phyloP scores from a whole-genome alignment of 2,329 filamentous ascomycete genomes.

The Alternaria sp. region DNA sequence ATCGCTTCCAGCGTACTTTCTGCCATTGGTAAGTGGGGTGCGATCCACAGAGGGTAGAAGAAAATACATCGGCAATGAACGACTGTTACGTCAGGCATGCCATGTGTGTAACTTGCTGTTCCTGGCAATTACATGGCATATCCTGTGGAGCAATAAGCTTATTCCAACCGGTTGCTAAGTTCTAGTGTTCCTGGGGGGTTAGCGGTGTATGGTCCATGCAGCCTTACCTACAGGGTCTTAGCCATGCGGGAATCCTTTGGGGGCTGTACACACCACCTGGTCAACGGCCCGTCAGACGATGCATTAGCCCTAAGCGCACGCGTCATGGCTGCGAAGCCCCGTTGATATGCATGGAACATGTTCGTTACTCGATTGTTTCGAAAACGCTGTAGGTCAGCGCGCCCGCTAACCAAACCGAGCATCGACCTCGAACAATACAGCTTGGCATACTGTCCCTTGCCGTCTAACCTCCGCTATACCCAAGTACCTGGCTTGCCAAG shows the following conservation, averaged over 20 bases:
- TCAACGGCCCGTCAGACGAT: constrained; percentile 27
- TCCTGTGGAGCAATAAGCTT: constrained; percentile 41
- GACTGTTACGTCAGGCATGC: constrained; percentile 1
- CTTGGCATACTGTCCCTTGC: constrained; percentile 14
- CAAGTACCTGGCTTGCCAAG: constrained; percentile 17
- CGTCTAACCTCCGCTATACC: constrained; percentile 14
- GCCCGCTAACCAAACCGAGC: constrained; percentile 23
- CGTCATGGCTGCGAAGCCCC: constrained; percentile 33
- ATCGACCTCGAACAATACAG: constrained; percentile 12
- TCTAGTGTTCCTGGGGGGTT: constrained; percentile 25
- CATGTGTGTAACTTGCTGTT: constrained; percentile 1
- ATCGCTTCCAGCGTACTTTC: constrained; percentile 1
- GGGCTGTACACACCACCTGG: constrained; percentile 27
- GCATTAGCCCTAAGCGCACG: constrained; percentile 27
- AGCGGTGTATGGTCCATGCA: constrained; percentile 40
- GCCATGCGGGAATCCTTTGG: constrained; percentile 22
- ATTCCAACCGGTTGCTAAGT: constrained; percentile 24
- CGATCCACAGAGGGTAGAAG: neutral
- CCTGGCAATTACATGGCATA: constrained; percentile 1
- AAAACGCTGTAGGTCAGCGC: constrained; percentile 23
- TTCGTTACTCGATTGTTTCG: constrained; percentile 20
- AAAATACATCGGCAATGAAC: neutral
- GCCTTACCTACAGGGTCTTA: constrained; percentile 34
- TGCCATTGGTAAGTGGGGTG: neutral
- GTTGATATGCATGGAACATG: constrained; percentile 32